Base-by-base conservation (phyloP, 208 protist species). In the Angomonas ambiguus region DNA sequence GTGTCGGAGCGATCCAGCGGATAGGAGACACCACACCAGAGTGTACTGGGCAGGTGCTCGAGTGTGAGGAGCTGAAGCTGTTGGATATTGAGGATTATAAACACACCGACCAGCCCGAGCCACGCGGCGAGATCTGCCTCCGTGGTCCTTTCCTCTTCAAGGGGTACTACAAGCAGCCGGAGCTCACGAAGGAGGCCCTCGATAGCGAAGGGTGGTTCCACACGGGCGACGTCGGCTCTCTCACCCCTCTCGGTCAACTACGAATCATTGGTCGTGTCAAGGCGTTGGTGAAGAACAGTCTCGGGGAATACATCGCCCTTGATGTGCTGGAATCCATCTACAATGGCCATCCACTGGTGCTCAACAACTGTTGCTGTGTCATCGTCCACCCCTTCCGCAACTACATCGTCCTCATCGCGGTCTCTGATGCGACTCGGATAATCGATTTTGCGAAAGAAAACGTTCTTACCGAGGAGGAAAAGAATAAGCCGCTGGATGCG, bases 231-330 rank as follows among this genome's bases (percentile, higher is more conserved):
- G 80, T 96, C 28, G 94, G 92, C 42, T 71, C 62, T 49, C 61
- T 93, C 56, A 24, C 48, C 8, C 18, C 25, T 20, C 74, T 87
- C 18, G 85, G 85, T 5, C 75, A 64, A 2, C 20, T 97, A 10
- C 51, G 72, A 33, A 84, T 98, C 10, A 69, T 98, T 1, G 94
- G 91, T 13, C 85, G 94, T 67, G 76, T 88, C 34, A 97, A 98
- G 82, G 88, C 90, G n/a, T 76, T 98, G 38, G 91, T 88, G 65
- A 97, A 97, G 80, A 91, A 94, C 62, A 73, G 68, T n/a, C 76
- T 91, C 13, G 95, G 95, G 27, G 92, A 98, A 80, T 97, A 97
- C 79, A 86, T 98, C 48, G 86, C 91, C 10, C 59, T 95, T 32
- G 91, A 97, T 53, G 65, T n/a, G 13, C 74, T 98, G 0, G 87